Percentiles rank a stretch among this genome's conserved stretches.
Conservation (phyloP, 2,329 filamentous ascomycete species). For the Escovopsis sp. region DNA sequence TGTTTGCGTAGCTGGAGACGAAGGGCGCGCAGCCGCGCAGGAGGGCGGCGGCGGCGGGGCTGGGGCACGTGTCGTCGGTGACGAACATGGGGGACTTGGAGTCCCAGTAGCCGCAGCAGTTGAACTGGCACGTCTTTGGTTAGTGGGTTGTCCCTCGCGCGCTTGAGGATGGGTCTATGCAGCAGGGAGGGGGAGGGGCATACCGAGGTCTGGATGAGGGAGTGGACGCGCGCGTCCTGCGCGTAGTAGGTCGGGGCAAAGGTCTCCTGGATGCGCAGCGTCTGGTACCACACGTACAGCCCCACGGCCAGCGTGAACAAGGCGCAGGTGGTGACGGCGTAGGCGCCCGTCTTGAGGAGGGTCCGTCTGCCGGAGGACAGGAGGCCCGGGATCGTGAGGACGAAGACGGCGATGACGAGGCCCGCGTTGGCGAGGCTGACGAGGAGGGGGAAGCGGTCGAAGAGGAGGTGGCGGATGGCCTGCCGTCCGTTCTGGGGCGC, state of each 20-base stretch:
- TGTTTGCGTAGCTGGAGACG: slow-evolving; percentile 54
- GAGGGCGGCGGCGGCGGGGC: slow-evolving; percentile 54
- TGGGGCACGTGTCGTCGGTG: slow-evolving; percentile 51
- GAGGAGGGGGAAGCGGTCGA: slow-evolving; percentile 39
- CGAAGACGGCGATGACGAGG: slow-evolving; percentile 56
- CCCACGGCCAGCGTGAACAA: slow-evolving; percentile 53
- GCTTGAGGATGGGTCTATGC: too few relatives aligned
- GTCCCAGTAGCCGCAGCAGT: slow-evolving; percentile 70
- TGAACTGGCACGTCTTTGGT: slow-evolving; percentile 37
- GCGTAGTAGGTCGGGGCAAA: slow-evolving; percentile 46
- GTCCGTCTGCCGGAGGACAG: slow-evolving; percentile 50
- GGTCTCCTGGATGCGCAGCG: slow-evolving; percentile 49
- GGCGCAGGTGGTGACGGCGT: slow-evolving; percentile 45
- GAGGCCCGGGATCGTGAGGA: slow-evolving; percentile 56
- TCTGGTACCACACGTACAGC: slow-evolving; percentile 57
- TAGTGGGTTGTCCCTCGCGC: neutral
- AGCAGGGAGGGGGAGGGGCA: slow-evolving; percentile 10
- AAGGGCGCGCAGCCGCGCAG: slow-evolving; percentile 54
- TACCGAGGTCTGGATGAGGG: slow-evolving; percentile 56
- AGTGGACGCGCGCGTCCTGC: slow-evolving; percentile 44
- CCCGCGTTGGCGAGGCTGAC: slow-evolving; percentile 54
- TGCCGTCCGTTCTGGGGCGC: slow-evolving; percentile 29
- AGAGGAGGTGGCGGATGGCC: slow-evolving; percentile 36
- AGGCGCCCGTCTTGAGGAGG: slow-evolving; percentile 57
- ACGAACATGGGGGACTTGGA: slow-evolving; percentile 58